Percentiles rank a stretch among this genome's conserved stretches.
phyloP scores from a whole-genome alignment of 75 land plant species.

The Azolla pinnata region DNA sequence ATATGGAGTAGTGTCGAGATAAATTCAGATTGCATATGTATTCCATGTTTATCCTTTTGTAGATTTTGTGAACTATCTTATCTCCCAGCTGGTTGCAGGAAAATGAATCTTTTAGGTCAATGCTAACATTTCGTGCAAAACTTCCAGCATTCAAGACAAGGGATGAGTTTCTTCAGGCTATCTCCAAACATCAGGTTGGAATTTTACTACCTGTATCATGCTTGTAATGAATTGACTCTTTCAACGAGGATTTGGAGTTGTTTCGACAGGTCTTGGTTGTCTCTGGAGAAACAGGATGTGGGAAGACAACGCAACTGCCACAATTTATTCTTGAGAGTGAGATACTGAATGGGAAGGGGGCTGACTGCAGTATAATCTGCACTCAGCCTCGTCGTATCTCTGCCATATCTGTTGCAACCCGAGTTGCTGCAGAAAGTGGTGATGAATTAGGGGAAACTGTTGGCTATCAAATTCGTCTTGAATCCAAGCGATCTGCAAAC shows the following conservation, averaged over 20 bases:
- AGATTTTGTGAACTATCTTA: too few species aligned
- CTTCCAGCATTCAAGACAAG: slow-evolving; percentile 77
- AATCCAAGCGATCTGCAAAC: slow-evolving; percentile 54
- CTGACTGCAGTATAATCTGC: slow-evolving; percentile 84
- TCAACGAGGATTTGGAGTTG: background rate
- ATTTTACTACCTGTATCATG: too few species aligned
- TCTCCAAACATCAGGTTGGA: slow-evolving; percentile 69
- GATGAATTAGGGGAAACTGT: slow-evolving; percentile 85
- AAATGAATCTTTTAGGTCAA: slow-evolving; percentile 38
- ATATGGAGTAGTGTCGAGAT: too few species aligned
- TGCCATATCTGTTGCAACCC: slow-evolving; percentile 84
- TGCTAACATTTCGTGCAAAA: slow-evolving; percentile 73
- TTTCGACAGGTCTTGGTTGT: slow-evolving; percentile 69
- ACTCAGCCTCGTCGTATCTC: slow-evolving; percentile 98
- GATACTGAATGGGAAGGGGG: slow-evolving; percentile 63
- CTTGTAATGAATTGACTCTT: too few species aligned
- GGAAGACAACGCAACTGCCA: slow-evolving; percentile 97
- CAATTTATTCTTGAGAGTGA: slow-evolving; percentile 88
- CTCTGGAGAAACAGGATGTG: slow-evolving; percentile 99
- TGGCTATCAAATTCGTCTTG: slow-evolving; percentile 91
- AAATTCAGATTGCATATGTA: too few species aligned
- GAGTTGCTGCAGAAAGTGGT: slow-evolving; percentile 87
- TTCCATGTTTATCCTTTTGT: too few species aligned
- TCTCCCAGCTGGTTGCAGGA: slow-evolving; percentile 43
- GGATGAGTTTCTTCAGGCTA: slow-evolving; percentile 56